Percentiles rank a stretch among this genome's conserved stretches.
These are phyloP conservation scores for Poa annua DNA, from an alignment of 176 grass and related monocot genomes.

Conservation along the genomic window DNA sequence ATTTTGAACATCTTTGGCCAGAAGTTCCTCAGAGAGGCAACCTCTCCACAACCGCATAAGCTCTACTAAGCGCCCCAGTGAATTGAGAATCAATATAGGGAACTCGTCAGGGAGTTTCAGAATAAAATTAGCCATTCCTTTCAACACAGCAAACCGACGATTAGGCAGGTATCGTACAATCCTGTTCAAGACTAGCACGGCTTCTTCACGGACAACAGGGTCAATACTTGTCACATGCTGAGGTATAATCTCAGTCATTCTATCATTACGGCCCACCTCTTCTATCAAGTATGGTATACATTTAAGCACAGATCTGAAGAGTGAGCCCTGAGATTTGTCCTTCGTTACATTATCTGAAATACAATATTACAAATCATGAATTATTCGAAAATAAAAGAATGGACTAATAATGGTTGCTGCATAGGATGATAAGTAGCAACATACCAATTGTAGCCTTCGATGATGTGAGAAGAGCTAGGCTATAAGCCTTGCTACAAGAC, in stretches of 20 bases:
- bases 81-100: constrained; percentile 95
- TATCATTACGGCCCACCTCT: constrained; percentile 86
- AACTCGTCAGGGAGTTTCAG: constrained; percentile 97
- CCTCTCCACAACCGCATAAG: constrained; percentile 88
- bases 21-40: constrained; percentile 84
- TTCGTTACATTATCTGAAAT: constrained; percentile 85
- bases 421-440: constrained; percentile 38
- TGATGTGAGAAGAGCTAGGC: constrained; percentile 91
- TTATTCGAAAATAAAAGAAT: constrained; percentile 2
- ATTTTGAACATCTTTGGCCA: constrained; percentile 65
- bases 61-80: constrained; percentile 83
- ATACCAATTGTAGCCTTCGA: constrained; percentile 88
- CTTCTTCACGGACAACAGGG: constrained; percentile 95
- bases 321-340: constrained; percentile 93
- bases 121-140: constrained; percentile 97
- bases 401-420: constrained; percentile 1
- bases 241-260: constrained; percentile 97
- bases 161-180: constrained; percentile 84
- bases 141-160: constrained; percentile 95
- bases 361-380: constrained; percentile 31
- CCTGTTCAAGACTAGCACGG: constrained; percentile 91
- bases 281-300: constrained; percentile 98
- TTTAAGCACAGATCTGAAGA: constrained; percentile 96
- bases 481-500: constrained; percentile 90
- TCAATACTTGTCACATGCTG: constrained; percentile 98